These are phyloP conservation scores for Abortiporus biennis DNA, from an alignment of 1,284 basidiomycete genomes.

Conservation along the genomic window DNA sequence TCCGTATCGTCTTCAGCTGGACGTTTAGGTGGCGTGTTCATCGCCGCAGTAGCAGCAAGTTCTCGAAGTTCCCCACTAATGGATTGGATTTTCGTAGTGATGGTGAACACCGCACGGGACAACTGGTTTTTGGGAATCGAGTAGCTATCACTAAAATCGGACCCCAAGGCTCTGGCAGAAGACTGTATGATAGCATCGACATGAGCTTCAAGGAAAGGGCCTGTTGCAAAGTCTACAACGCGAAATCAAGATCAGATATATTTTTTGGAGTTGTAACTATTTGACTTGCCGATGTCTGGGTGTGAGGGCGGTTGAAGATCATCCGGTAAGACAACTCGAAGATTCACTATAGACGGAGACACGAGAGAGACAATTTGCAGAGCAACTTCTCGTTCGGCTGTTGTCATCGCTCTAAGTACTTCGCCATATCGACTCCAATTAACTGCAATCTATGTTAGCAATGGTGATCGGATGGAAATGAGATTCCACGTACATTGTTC, in stretches of 20 bases:
- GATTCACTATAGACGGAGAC: constrained; percentile 14
- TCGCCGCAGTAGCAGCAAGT: constrained; percentile 11
- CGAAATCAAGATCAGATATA: too few relatives aligned
- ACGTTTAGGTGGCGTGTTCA: constrained; percentile 18
- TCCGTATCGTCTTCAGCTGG: constrained; percentile 17
- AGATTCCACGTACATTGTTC: constrained; percentile 41
- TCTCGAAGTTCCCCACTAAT: constrained; percentile 12
- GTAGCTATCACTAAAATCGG: constrained; percentile 1
- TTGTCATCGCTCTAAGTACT: constrained; percentile 32
- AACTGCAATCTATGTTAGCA: constrained; percentile 30
- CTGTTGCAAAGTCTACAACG: constrained; percentile 45
- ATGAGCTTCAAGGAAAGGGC: constrained; percentile 44
- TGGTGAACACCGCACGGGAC: too few relatives aligned
- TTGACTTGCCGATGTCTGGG: constrained; percentile 41
- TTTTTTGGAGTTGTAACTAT: too few relatives aligned
- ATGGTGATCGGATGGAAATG: neutral
- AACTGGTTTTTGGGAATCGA: too few relatives aligned
- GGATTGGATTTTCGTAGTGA: constrained; percentile 1
- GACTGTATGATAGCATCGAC: constrained; percentile 27
- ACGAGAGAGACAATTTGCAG: constrained; percentile 17
- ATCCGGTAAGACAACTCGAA: constrained; percentile 27
- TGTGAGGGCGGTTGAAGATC: constrained; percentile 46
- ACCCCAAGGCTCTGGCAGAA: too few relatives aligned
- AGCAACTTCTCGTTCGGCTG: constrained; percentile 15
- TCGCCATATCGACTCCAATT: constrained; percentile 53